phyloP scores from a whole-genome alignment of 2,329 filamentous ascomycete species.

The Rasamsonia emersonii region DNA sequence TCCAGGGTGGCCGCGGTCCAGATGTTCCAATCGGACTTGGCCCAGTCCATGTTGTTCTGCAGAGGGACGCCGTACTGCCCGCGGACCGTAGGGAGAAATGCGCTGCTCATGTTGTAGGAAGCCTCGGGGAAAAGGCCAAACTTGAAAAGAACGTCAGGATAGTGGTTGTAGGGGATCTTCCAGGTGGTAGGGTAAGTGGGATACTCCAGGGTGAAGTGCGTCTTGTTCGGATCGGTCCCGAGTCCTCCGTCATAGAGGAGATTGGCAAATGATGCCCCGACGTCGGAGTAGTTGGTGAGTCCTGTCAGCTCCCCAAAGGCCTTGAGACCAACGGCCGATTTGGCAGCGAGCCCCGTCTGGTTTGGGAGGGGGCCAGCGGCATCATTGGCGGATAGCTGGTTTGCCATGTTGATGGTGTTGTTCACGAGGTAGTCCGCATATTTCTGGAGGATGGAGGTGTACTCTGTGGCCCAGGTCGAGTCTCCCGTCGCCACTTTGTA shows the following conservation, averaged over 20 bases:
- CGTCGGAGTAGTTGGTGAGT: slow-evolving; percentile 26
- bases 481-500: slow-evolving; percentile 33
- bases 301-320: slow-evolving; percentile 35
- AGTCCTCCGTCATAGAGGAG: slow-evolving; percentile 27
- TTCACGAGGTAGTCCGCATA: slow-evolving; percentile 37
- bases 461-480: slow-evolving; percentile 25
- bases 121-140: slow-evolving; percentile 29
- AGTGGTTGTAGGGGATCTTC: slow-evolving; percentile 36
- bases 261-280: slow-evolving; percentile 26
- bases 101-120: slow-evolving; percentile 27
- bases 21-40: slow-evolving; percentile 39
- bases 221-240: slow-evolving; percentile 26
- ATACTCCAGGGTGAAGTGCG: slow-evolving; percentile 36
- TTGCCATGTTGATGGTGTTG: slow-evolving; percentile 30
- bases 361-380: slow-evolving; percentile 33
- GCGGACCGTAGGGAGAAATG: slow-evolving; percentile 29
- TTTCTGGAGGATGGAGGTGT: slow-evolving; percentile 24
- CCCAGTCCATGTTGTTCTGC: slow-evolving; percentile 32
- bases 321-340: slow-evolving; percentile 39
- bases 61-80: slow-evolving; percentile 31
- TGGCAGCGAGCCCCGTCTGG: slow-evolving; percentile 41
- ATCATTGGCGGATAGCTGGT: slow-evolving; percentile 38
- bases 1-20: slow-evolving; percentile 31
- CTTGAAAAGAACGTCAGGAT: slow-evolving; percentile 31
- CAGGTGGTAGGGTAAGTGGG: slow-evolving; percentile 23